A percentile compares a stretch with the other conserved stretches of the same genome.
Conservation (phyloP, 805 yeast genomes). For the Wickerhamiella qilinensis region DNA sequence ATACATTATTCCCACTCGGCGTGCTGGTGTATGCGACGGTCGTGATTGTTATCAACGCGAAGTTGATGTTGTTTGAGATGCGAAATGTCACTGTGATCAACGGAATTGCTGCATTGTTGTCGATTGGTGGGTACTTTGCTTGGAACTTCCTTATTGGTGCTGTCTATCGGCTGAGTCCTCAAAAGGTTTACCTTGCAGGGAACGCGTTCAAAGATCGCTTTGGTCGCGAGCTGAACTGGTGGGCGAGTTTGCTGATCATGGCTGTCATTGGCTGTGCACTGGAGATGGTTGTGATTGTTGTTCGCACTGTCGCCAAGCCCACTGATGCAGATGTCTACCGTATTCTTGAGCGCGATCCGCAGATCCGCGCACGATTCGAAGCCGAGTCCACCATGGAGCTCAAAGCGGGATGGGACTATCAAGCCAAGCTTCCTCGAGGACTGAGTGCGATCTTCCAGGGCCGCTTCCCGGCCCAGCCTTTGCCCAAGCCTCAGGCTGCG, state of each 20-base stretch:
- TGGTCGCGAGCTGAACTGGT: conserved; percentile 72
- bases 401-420: conserved; percentile 35
- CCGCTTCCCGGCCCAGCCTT: conserved; percentile 13
- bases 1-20: conserved; percentile 70
- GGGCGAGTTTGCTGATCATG: conserved; percentile 58
- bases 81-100: conserved; percentile 51
- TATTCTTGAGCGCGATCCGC: conserved; percentile 52
- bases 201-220: conserved; percentile 54
- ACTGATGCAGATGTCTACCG: conserved; percentile 70
- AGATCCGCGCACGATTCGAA: conserved; percentile 55
- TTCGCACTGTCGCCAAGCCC: conserved; percentile 41
- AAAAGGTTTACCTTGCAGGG: conserved; percentile 52
- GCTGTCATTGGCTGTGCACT: conserved; percentile 42
- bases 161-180: conserved; percentile 37
- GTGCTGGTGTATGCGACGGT: conserved; percentile 57
- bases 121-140: conserved; percentile 68
- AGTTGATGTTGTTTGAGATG: conserved; percentile 70
- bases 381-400: conserved; percentile 55
- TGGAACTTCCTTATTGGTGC: conserved; percentile 72
- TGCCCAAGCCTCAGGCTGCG: background rate
- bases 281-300: conserved; percentile 47
- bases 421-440: conserved; percentile 49
- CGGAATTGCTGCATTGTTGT: conserved; percentile 45
- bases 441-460: conserved; percentile 42
- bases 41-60: conserved; percentile 56